Evolutionary conservation across 768 basidiomycete species (phyloP).

Genomic region (Trametes coccinea): DNA sequence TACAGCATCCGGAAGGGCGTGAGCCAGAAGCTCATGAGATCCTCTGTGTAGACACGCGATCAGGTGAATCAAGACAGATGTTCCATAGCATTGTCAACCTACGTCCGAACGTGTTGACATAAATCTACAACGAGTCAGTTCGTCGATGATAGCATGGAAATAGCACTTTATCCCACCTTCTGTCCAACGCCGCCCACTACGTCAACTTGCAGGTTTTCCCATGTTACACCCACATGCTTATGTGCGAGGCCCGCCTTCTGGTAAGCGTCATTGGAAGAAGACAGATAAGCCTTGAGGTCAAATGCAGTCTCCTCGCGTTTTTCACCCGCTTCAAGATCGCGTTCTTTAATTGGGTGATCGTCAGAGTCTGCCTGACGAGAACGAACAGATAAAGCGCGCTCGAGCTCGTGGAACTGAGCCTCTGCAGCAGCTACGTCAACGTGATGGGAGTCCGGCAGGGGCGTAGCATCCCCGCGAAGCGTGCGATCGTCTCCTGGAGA

Average conservation of each 20-base stretch:
- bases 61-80: too few relatives aligned
- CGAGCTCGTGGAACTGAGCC: constrained; percentile 55
- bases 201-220: constrained; percentile 68
- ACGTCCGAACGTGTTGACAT: constrained; percentile 63
- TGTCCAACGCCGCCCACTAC: constrained; percentile 54
- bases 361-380: constrained; percentile 11
- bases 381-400: constrained; percentile 35
- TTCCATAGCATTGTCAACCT: constrained; percentile 22
- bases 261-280: constrained; percentile 64
- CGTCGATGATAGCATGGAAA: not conserved
- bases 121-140: constrained; percentile 41
- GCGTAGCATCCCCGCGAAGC: constrained; percentile 24
- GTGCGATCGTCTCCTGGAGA: constrained; percentile 33
- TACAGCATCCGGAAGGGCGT: constrained; percentile 51
- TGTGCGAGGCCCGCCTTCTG: constrained; percentile 66
- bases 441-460: constrained; percentile 29
- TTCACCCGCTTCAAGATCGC: constrained; percentile 41
- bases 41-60: constrained; percentile 38
- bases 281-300: constrained; percentile 68
- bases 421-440: constrained; percentile 55
- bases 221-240: constrained; percentile 76
- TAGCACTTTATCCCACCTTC: constrained; percentile 43
- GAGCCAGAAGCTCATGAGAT: constrained; percentile 53
- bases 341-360: not conserved
- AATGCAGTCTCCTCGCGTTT: constrained; percentile 42